Evolutionary conservation across 306 rosid species (phyloP), one percentile per base, ranked within the genome.

Genomic region (Dalbergia cultrata): DNA sequence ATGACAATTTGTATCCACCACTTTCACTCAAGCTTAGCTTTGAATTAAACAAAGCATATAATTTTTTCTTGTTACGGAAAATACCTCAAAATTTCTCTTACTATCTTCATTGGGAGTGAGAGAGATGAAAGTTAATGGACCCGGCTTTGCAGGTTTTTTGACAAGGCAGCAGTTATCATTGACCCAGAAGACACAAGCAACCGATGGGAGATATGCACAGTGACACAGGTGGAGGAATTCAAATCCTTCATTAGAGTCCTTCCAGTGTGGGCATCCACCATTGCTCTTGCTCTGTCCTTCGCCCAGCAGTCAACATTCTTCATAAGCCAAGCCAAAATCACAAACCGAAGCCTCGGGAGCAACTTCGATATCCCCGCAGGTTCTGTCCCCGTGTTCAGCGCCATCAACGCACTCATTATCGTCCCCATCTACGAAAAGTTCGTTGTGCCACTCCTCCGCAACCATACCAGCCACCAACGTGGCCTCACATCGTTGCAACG

Each of bases 241-340:
- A 90, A 90, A 69, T 84, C 71, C n/a, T 80, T 90, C 74, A 4
- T 86, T 3, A 83, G 87, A 67, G 41, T 90, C 6, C 89, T 88
- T 4, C 94, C 92, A 0, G 37, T 88, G 7, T 90, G 90, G 90
- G 84, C 82, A 33, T 81, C 85, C 13, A 90, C 90, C 52, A 80
- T 86, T 22, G 94, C 89, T 31, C 91, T 90, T 7, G 37, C 89
- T 16, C 1, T 90, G 59, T 88, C 92, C 1, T 84, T 70, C 49
- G 69, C 93, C 39, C 97, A 90, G 53, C 43, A 82, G 37, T 88
- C 93, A 0, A 90, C 97, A 5, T 92, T 87, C 74, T 92, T 92
- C 59, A 16, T 90, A 70, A 85, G 82, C 84, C 90, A 92, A 81
- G 93, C 91, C 19, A 26, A 26, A 7, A 69, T 84, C 47, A 77